phyloP scores from a whole-genome alignment of 345 rosid genomes.

The Eucalyptus curtisii region DNA sequence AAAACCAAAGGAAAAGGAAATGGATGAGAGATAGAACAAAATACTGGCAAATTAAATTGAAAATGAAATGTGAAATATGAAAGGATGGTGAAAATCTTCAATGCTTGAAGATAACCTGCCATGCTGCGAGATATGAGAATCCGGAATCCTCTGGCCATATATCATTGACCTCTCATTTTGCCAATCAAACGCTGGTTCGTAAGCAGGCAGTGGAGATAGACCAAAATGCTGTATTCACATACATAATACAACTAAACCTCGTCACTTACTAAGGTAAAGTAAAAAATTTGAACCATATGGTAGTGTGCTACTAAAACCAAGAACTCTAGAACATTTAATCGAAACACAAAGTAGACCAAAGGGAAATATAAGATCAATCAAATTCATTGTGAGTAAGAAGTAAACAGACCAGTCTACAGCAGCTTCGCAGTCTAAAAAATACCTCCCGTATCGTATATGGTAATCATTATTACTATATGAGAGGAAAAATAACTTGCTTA shows the following conservation, averaged over 20 bases:
- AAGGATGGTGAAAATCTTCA: not conserved
- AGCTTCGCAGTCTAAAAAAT: not conserved
- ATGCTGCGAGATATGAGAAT: conserved; percentile 48
- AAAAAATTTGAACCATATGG: not conserved
- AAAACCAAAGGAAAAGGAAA: not conserved
- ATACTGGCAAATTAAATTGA: not conserved
- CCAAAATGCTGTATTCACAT: conserved; percentile 67
- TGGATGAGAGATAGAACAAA: not conserved
- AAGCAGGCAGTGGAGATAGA: conserved; percentile 87
- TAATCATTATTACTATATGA: not conserved
- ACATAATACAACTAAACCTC: not conserved
- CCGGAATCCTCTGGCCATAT: conserved; percentile 89
- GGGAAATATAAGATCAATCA: not conserved
- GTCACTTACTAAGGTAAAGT: not conserved
- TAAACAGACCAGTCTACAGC: not conserved
- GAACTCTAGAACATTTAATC: not conserved
- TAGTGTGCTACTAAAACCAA: not conserved
- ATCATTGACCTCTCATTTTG: conserved; percentile 89
- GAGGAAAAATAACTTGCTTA: not conserved
- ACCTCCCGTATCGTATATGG: not conserved
- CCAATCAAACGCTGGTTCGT: conserved; percentile 99
- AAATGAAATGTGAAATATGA: not conserved
- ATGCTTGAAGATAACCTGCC: conserved; percentile 39
- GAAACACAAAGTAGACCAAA: not conserved
- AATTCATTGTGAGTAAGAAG: conserved; percentile 24